A percentile compares a stretch with the other conserved stretches of the same genome.
Conservation (phyloP, 2,329 filamentous ascomycete species). For the Talaromyces sp. region DNA sequence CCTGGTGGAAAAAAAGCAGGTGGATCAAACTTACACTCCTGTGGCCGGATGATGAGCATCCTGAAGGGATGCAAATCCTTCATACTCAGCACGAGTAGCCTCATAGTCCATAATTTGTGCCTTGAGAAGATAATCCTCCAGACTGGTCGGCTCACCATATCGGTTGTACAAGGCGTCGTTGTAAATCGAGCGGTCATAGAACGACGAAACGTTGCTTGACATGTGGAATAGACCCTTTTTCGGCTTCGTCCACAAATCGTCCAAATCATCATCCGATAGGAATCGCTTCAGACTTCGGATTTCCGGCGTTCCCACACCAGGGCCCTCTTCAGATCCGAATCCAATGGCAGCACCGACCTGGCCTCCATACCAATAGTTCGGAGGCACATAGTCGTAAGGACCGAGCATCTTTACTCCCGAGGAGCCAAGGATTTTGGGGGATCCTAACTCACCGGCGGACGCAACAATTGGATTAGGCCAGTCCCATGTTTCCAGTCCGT, state of each 20-base stretch:
- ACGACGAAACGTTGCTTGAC: conserved; percentile 51
- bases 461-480: conserved; percentile 56
- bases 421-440: conserved; percentile 47
- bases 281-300: conserved; percentile 51
- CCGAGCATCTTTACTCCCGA: conserved; percentile 63
- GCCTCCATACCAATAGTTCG: conserved; percentile 59
- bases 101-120: conserved; percentile 62
- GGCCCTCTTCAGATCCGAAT: conserved; percentile 58
- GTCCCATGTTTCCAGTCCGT: conserved; percentile 46
- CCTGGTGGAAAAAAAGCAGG: not conserved
- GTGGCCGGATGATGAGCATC: conserved; percentile 50
- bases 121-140: conserved; percentile 57
- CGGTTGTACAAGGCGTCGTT: conserved; percentile 50
- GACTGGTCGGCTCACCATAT: conserved; percentile 47
- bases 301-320: conserved; percentile 60
- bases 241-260: conserved; percentile 53
- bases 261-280: conserved; percentile 46
- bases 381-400: conserved; percentile 62
- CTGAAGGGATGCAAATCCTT: conserved; percentile 52
- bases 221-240: conserved; percentile 56
- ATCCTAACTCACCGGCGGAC: conserved; percentile 53
- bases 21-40: conserved; percentile 34
- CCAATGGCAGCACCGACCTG: conserved; percentile 55
- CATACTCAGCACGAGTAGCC: conserved; percentile 55
- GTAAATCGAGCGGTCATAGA: conserved; percentile 54